phyloP scores from a whole-genome alignment of 768 basidiomycete species.

The Calocybe cyanea region DNA sequence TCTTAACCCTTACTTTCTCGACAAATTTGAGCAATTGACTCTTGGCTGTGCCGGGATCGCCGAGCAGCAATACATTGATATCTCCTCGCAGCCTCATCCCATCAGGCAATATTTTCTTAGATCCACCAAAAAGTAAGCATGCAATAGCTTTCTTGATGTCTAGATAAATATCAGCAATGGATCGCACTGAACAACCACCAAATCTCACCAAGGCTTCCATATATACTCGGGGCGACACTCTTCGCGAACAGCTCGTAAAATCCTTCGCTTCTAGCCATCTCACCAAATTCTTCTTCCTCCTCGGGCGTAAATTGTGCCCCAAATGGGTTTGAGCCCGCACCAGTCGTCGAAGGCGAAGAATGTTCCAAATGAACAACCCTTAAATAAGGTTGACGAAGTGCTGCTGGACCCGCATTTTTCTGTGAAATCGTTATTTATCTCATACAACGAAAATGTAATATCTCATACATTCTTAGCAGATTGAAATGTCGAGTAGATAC shows the following conservation, averaged over 20 bases:
- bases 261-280: constrained; percentile 82
- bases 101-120: constrained; percentile 95
- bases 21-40: constrained; percentile 98
- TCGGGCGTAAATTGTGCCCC: constrained; percentile 88
- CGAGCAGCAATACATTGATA: constrained; percentile 93
- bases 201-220: constrained; percentile 78
- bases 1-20: constrained; percentile 63
- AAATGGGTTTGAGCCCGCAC: constrained; percentile 76
- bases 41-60: constrained; percentile 98
- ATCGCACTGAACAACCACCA: neutral
- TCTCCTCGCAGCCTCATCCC: constrained; percentile 96
- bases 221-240: constrained; percentile 97
- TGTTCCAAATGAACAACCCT: constrained; percentile 90
- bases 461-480: constrained; percentile 73
- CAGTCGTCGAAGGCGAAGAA: constrained; percentile 70
- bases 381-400: constrained; percentile 91
- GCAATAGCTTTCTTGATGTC: constrained; percentile 98
- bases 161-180: constrained; percentile 24
- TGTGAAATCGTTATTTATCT: constrained; percentile 23
- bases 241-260: constrained; percentile 93
- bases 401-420: constrained; percentile 82
- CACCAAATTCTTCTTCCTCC: constrained; percentile 95
- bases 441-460: neutral
- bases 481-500: constrained; percentile 96
- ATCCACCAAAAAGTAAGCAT: constrained; percentile 95